A percentile compares a stretch with the other conserved stretches of the same genome.
Evolutionary conservation across 2,329 filamentous ascomycete genomes (phyloP).

Genomic region (Monilinia fructicola): DNA sequence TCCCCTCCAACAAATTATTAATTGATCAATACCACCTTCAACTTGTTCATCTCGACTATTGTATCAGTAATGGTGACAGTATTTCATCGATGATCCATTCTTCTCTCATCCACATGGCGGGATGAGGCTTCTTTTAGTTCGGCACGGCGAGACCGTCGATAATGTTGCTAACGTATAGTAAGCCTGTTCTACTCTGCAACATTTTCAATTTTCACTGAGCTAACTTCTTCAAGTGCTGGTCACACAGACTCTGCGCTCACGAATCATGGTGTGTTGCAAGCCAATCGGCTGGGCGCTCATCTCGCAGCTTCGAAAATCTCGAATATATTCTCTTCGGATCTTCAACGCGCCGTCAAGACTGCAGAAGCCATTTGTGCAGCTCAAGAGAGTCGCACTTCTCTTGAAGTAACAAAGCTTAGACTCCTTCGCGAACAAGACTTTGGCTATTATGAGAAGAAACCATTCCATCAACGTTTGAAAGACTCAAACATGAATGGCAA

Average conservation of each 20-base stretch:
- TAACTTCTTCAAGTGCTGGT: conserved; percentile 60
- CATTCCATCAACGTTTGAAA: conserved; percentile 48
- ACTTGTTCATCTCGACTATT: background rate
- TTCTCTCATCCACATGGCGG: conserved; percentile 33
- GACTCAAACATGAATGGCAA: conserved; percentile 40
- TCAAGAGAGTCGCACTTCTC: conserved; percentile 51
- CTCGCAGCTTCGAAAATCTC: conserved; percentile 65
- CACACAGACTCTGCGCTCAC: conserved; percentile 78
- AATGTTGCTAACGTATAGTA: conserved; percentile 79
- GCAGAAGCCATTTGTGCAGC: conserved; percentile 64
- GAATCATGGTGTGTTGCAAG: conserved; percentile 77
- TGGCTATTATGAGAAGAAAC: conserved; percentile 66
- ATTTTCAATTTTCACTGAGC: conserved; percentile 11
- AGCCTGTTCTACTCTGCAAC: conserved; percentile 36
- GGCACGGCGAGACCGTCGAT: conserved; percentile 88
- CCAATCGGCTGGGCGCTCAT: conserved; percentile 66
- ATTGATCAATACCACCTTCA: background rate
- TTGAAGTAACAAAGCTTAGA: conserved; percentile 35
- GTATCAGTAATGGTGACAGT: conserved; percentile 27
- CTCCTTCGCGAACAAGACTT: conserved; percentile 73
- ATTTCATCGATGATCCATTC: conserved; percentile 30
- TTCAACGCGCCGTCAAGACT: conserved; percentile 71
- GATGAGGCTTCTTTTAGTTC: conserved; percentile 72
- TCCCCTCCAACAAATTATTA: background rate
- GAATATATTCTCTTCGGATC: conserved; percentile 74